Percentiles rank a stretch among this genome's conserved stretches.
These are phyloP conservation scores for Aspergillus versicolor DNA, from an alignment of 2,329 filamentous ascomycete species.

Conservation along the genomic window DNA sequence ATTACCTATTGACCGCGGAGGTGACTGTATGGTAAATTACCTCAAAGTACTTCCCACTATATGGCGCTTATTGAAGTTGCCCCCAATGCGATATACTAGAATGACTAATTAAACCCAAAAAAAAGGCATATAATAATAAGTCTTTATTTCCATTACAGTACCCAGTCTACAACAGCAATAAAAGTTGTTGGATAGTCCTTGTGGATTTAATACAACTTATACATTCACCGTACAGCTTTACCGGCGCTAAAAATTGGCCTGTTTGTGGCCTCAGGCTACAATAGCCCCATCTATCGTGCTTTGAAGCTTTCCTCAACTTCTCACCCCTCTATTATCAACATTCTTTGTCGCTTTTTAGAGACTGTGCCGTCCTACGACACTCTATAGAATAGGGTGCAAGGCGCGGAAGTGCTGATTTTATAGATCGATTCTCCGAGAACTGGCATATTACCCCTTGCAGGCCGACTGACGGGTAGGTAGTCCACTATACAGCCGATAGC, in stretches of 20 bases:
- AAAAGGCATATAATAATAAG: too few relatives aligned
- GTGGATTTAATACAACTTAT: neutral
- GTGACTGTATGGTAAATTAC: neutral
- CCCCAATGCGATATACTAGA: neutral
- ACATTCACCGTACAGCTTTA: neutral
- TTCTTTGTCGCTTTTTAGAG: neutral
- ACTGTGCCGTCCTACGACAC: neutral
- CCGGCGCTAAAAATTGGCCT: neutral
- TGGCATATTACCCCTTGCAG: neutral
- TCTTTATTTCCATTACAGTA: too few relatives aligned
- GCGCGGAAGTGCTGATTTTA: neutral
- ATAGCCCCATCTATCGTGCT: neutral
- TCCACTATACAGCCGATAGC: neutral
- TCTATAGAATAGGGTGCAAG: neutral
- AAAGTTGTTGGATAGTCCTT: neutral
- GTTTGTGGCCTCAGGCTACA: neutral
- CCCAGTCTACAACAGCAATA: too few relatives aligned
- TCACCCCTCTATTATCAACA: neutral
- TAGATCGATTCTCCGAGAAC: neutral
- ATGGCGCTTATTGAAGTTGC: neutral
- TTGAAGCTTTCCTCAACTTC: neutral
- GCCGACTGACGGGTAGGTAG: neutral
- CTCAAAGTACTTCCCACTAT: neutral
- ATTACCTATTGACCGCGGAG: constrained; percentile 3
- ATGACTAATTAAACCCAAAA: neutral